A percentile compares a stretch with the other conserved stretches of the same genome.
phyloP scores from a whole-genome alignment of 2,329 filamentous ascomycete species.

The Ophiosphaerella narmari region DNA sequence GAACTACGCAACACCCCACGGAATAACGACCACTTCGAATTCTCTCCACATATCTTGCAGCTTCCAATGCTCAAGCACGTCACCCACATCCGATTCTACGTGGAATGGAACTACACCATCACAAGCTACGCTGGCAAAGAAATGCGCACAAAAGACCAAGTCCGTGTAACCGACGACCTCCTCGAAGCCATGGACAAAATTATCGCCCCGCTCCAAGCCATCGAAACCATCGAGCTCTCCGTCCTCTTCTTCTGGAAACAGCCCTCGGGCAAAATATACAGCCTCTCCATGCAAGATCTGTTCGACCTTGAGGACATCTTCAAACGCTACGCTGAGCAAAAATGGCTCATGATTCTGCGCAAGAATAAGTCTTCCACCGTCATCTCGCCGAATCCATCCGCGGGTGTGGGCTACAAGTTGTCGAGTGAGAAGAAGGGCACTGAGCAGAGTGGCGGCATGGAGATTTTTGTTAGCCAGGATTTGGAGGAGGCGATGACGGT shows the following conservation, averaged over 20 bases:
- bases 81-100: constrained; percentile 39
- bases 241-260: constrained; percentile 44
- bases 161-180: constrained; percentile 37
- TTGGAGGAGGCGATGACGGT: constrained; percentile 38
- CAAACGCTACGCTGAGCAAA: constrained; percentile 38
- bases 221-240: constrained; percentile 38
- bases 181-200: constrained; percentile 40
- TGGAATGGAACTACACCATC: constrained; percentile 43
- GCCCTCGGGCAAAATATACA: constrained; percentile 38
- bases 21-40: constrained; percentile 40
- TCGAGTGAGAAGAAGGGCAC: constrained; percentile 38
- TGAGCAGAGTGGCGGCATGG: constrained; percentile 43
- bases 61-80: constrained; percentile 35
- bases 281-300: constrained; percentile 41
- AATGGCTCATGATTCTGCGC: constrained; percentile 36
- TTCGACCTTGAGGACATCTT: constrained; percentile 44
- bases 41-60: constrained; percentile 39
- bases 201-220: constrained; percentile 22
- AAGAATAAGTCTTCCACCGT: constrained; percentile 22
- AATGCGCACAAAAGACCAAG: constrained; percentile 30
- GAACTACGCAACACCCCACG: constrained; percentile 37
- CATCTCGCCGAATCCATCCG: constrained; percentile 25
- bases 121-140: constrained; percentile 22
- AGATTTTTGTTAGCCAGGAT: constrained; percentile 40
- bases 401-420: constrained; percentile 42